These are phyloP conservation scores for Fusarium irregulare DNA, from an alignment of 2,329 filamentous ascomycete species.

Conservation along the genomic window DNA sequence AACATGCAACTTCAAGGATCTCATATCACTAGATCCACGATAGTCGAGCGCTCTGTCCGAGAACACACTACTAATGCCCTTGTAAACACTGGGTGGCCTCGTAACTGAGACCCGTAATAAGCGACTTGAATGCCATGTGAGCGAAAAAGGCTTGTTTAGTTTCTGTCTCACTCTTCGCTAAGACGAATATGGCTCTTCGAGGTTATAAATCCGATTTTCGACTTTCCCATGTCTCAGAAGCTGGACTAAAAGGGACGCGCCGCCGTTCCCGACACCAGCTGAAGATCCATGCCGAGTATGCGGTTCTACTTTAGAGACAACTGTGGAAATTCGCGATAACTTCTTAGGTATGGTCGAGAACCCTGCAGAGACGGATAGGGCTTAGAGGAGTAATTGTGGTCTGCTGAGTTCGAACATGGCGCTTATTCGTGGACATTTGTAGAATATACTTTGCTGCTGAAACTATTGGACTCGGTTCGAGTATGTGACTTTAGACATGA, in stretches of 20 bases:
- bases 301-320: neutral
- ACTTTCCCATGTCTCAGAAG: slow-evolving; percentile 27
- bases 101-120: slow-evolving; percentile 5
- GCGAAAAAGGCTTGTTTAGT: slow-evolving; percentile 20
- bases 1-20: slow-evolving; percentile 33
- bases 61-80: neutral
- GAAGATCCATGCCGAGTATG: slow-evolving; percentile 15
- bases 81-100: neutral
- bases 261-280: slow-evolving; percentile 26
- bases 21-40: slow-evolving; percentile 19
- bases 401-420: slow-evolving; percentile 27
- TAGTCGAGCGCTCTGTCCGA: slow-evolving; percentile 23
- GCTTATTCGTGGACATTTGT: slow-evolving; percentile 9
- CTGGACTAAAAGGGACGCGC: slow-evolving; percentile 19
- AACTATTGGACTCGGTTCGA: neutral
- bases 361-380: neutral
- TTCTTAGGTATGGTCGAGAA: slow-evolving; percentile 23
- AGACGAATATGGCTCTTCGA: neutral
- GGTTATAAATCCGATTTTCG: slow-evolving; percentile 14
- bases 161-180: slow-evolving; percentile 3
- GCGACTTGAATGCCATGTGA: slow-evolving; percentile 7
- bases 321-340: slow-evolving; percentile 10
- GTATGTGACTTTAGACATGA: neutral
- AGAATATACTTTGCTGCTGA: neutral
- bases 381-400: neutral